Evolutionary conservation across 176 grass and related monocot genomes (phyloP).

Genomic region (Zoysia pacifica): DNA sequence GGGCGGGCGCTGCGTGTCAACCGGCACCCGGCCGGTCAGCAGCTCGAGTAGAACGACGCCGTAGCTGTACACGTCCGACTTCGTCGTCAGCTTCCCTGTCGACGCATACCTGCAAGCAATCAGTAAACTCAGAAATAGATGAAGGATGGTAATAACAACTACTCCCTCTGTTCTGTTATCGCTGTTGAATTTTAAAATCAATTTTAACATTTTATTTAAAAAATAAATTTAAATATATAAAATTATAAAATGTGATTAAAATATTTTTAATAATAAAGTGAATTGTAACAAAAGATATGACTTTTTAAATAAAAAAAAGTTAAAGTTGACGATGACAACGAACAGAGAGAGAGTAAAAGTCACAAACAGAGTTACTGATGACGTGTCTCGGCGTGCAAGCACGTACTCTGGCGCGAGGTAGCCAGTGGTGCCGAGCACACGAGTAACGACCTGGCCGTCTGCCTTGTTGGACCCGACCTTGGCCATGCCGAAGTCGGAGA

Average conservation of each 20-base stretch:
- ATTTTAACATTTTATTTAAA: too few species aligned
- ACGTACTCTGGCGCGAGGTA: constrained; percentile 90
- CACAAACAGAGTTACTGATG: neutral
- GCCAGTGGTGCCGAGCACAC: constrained; percentile 97
- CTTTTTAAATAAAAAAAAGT: too few species aligned
- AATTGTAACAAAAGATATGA: too few species aligned
- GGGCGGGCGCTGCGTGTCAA: constrained; percentile 69
- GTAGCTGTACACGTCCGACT: constrained; percentile 97
- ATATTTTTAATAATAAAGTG: too few species aligned
- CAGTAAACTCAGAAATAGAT: neutral
- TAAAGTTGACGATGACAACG: too few species aligned
- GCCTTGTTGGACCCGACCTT: constrained; percentile 94
- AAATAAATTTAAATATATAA: too few species aligned
- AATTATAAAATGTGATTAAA: too few species aligned
- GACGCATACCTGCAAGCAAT: constrained; percentile 68
- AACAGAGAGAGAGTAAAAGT: too few species aligned
- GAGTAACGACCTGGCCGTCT: constrained; percentile 84
- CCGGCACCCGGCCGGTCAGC: constrained; percentile 77
- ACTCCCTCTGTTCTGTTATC: too few species aligned
- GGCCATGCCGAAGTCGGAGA: constrained; percentile 86
- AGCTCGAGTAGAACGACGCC: constrained; percentile 91
- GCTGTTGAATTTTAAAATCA: too few species aligned
- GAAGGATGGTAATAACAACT: neutral
- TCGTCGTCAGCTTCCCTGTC: constrained; percentile 94
- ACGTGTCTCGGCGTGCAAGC: neutral